Evolutionary conservation across 2,329 filamentous ascomycete species (phyloP), one percentile per base, ranked within the genome.

Genomic region (Calonectria pauciramosa): DNA sequence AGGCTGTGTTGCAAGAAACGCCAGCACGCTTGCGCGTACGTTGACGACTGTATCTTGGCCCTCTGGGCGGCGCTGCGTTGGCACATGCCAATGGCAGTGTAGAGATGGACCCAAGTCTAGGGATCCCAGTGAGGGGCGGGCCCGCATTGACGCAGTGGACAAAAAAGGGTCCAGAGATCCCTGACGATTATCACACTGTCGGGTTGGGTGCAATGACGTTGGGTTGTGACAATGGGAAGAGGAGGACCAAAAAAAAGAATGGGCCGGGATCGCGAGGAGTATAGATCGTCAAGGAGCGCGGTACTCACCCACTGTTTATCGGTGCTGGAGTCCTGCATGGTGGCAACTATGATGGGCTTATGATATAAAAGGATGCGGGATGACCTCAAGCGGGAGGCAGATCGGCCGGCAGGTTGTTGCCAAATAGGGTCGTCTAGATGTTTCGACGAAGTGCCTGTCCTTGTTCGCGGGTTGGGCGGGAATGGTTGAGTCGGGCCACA

Each of bases 261-360:
- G 74, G 65, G 49, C 18, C 34, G 34, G 75, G 73, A 30, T 63
- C 70, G 52, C 38, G 67, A 68, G 64, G 52, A 68, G 64, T 65
- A 73, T 73, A 30, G 63, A 76, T 68, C 34, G 38, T 56, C 71
- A 74, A 41, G 66, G 73, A 51, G 54, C 38, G 30, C 72, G 63
- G 65, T 71, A 84, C 86, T 80, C 83, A 90, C 88, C 88, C 88
- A 89, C 77, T 88, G 84, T 83, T 90, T 90, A 80, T 89, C 87
- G 38, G 71, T 82, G 80, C 60, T 63, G 51, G 72, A 82, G 79
- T 77, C 76, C 34, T 73, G 76, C 78, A 77, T 81, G 34, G 72
- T 74, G 54, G 66, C 70, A 65, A 56, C 36, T 59, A 67, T 73
- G 52, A 74, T 66, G 60, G 44, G 34, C 44, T 54, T 67, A 44